Percentiles rank a stretch among this genome's conserved stretches.
Conservation (phyloP, 257 asterid genomes). For the Nicotiana otophora region DNA sequence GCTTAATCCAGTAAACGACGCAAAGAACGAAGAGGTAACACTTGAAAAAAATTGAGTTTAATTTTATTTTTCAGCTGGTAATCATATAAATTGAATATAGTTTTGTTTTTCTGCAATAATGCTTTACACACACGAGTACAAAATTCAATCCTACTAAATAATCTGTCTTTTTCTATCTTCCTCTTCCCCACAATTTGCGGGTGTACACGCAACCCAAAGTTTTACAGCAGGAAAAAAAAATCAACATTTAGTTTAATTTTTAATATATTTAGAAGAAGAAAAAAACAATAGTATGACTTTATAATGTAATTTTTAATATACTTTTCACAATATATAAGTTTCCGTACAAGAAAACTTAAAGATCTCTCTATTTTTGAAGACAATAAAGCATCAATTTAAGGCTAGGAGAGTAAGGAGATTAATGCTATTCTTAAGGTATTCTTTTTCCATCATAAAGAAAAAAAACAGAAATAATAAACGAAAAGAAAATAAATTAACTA, state of each 20-base stretch:
- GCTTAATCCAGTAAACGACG: too few relatives aligned
- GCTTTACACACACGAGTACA: not conserved
- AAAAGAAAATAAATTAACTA: not conserved
- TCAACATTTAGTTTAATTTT: not conserved
- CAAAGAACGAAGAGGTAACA: too few relatives aligned
- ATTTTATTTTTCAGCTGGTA: too few relatives aligned
- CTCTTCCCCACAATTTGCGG: conserved; percentile 1
- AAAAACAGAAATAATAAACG: too few relatives aligned
- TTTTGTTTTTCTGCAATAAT: too few relatives aligned
- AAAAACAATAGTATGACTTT: not conserved
- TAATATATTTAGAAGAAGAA: not conserved
- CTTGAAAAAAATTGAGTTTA: too few relatives aligned
- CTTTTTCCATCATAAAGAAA: not conserved
- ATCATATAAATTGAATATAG: too few relatives aligned
- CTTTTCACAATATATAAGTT: not conserved
- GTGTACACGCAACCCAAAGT: not conserved
- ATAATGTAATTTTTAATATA: not conserved
- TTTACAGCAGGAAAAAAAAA: not conserved
- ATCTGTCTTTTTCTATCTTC: not conserved
- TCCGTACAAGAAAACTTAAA: not conserved
- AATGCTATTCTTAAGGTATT: not conserved
- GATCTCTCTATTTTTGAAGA: not conserved
- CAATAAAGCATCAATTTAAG: not conserved
- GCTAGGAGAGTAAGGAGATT: not conserved
- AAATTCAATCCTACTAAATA: not conserved